A percentile compares a stretch with the other conserved stretches of the same genome.
Evolutionary conservation across 139 green algal genomes (phyloP).

Genomic region (Diplosphaera chodatii): DNA sequence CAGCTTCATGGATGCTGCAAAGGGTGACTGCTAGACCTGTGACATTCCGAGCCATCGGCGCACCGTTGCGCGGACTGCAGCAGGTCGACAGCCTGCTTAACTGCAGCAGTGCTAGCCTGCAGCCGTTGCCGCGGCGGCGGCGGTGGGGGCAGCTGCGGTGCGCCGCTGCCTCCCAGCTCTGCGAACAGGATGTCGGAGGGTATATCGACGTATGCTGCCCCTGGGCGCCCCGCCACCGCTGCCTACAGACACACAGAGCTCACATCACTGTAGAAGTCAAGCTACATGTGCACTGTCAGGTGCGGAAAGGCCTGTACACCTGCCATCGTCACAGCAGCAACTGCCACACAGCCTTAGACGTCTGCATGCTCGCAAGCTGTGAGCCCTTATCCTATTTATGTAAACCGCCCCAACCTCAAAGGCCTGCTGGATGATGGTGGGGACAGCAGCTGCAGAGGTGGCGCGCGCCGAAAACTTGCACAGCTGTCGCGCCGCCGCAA

Average conservation of each 20-base stretch:
- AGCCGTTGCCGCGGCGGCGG: not conserved
- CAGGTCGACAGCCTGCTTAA: not conserved
- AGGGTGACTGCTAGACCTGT: too few relatives aligned
- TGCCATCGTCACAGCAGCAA: too few relatives aligned
- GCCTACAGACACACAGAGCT: too few relatives aligned
- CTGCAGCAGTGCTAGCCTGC: not conserved
- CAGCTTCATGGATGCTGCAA: too few relatives aligned
- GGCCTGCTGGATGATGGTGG: conserved; percentile 23
- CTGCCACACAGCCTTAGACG: too few relatives aligned
- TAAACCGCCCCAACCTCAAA: too few relatives aligned
- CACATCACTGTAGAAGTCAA: too few relatives aligned
- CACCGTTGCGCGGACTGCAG: not conserved
- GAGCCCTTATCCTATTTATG: too few relatives aligned
- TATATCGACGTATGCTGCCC: conserved; percentile 69
- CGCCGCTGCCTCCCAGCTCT: not conserved
- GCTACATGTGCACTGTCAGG: too few relatives aligned
- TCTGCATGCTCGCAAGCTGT: too few relatives aligned
- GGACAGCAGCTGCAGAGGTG: conserved; percentile 25
- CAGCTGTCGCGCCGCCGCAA: conserved; percentile 44
- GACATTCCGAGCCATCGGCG: too few relatives aligned
- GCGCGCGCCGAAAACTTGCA: conserved; percentile 42
- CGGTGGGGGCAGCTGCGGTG: not conserved
- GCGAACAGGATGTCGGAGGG: conserved; percentile 56
- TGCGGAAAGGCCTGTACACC: too few relatives aligned
- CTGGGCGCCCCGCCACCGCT: conserved; percentile 44